Evolutionary conservation across 805 yeast genomes (phyloP).

Genomic region (Sugiyamaella mastotermitis): DNA sequence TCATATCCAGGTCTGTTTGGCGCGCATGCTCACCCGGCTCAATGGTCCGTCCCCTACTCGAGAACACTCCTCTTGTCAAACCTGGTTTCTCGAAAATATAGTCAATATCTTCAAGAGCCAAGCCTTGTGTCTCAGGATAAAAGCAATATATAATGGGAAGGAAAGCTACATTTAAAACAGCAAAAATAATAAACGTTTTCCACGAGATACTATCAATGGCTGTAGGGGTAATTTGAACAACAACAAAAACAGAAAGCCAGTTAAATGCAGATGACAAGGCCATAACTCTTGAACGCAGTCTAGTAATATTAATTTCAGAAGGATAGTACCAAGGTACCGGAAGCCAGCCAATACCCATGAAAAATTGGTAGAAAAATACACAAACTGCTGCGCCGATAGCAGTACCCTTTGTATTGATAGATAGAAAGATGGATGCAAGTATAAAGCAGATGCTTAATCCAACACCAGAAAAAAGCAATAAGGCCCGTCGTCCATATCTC

Average conservation of each 20-base stretch:
- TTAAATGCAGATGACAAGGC: constrained; percentile 82
- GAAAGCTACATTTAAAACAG: constrained; percentile 64
- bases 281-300: constrained; percentile 80
- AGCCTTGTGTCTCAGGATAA: constrained; percentile 68
- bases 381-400: constrained; percentile 43
- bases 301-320: constrained; percentile 75
- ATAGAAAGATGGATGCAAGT: constrained; percentile 6
- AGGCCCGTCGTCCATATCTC: constrained; percentile 63
- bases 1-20: no score
- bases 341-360: constrained; percentile 86
- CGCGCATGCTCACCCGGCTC: no score
- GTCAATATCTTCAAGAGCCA: constrained; percentile 39
- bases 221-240: constrained; percentile 84
- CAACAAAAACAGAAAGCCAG: constrained; percentile 85
- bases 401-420: constrained; percentile 1
- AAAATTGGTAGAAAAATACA: constrained; percentile 64
- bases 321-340: constrained; percentile 84
- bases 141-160: constrained; percentile 56
- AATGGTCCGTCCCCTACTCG: no score
- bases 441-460: constrained; percentile 39
- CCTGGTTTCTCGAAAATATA: constrained; percentile 28
- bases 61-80: no score
- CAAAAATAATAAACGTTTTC: constrained; percentile 75
- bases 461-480: constrained; percentile 60
- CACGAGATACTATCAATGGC: constrained; percentile 66